Conservation (phyloP, 371 early-diverging fungal species). For the Dichotomocladium elegans region DNA sequence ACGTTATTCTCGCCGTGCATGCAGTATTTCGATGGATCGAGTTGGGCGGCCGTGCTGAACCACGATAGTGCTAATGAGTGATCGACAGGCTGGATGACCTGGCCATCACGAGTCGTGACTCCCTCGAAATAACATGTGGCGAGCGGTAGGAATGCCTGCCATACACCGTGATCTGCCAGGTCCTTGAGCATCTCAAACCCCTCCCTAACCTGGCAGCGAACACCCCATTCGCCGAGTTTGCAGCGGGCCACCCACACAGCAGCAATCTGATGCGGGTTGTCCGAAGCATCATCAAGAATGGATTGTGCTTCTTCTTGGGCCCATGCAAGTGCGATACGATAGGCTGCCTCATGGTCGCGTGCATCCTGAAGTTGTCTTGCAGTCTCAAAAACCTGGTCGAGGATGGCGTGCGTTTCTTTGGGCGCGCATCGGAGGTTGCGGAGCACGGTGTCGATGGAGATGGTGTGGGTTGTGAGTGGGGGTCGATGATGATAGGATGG, state of each 20-base stretch:
- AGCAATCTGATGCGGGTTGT: slow-evolving; percentile 19
- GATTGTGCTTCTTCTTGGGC: slow-evolving; percentile 9
- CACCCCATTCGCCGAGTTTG: slow-evolving; percentile 40
- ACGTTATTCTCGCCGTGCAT: slow-evolving; percentile 64
- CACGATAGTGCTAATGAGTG: slow-evolving; percentile 52
- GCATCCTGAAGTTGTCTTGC: slow-evolving; percentile 13
- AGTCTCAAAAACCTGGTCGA: slow-evolving; percentile 14
- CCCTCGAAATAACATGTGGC: slow-evolving; percentile 39
- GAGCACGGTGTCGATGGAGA: not conserved
- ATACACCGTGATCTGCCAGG: slow-evolving; percentile 25
- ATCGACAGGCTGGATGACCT: slow-evolving; percentile 34
- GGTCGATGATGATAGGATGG: not conserved
- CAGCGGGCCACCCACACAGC: slow-evolving; percentile 39
- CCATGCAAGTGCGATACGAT: slow-evolving; percentile 24
- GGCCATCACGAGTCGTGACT: slow-evolving; percentile 27
- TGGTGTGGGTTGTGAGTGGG: not conserved
- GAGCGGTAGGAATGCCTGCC: slow-evolving; percentile 39
- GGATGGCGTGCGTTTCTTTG: slow-evolving; percentile 5
- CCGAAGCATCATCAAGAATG: slow-evolving; percentile 14
- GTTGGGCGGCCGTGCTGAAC: slow-evolving; percentile 65
- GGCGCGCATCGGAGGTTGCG: not conserved
- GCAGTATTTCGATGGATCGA: slow-evolving; percentile 57
- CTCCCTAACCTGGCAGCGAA: slow-evolving; percentile 12
- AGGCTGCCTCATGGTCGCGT: slow-evolving; percentile 26
- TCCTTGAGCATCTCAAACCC: slow-evolving; percentile 28